phyloP scores from a whole-genome alignment of 1,139 yeast genomes.

The Yamadazyma diospyri region DNA sequence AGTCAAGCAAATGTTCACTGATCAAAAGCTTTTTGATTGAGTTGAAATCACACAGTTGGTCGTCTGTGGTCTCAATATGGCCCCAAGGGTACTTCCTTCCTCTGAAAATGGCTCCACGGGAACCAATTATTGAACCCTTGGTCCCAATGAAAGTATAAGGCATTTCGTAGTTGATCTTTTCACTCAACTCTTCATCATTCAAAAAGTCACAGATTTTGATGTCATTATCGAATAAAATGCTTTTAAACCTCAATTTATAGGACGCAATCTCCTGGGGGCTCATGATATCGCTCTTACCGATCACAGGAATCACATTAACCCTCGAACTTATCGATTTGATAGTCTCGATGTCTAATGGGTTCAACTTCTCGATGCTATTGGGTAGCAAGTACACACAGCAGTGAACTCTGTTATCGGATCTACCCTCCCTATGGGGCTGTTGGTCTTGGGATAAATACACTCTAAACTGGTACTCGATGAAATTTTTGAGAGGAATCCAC shows the following conservation, averaged over 20 bases:
- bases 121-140: slow-evolving; percentile 24
- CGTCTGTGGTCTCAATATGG: slow-evolving; percentile 63
- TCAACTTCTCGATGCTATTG: slow-evolving; percentile 52
- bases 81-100: slow-evolving; percentile 80
- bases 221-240: slow-evolving; percentile 41
- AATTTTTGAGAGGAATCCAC: slow-evolving; percentile 58
- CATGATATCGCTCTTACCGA: slow-evolving; percentile 72
- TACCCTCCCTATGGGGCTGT: slow-evolving; percentile 58
- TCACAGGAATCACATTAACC: slow-evolving; percentile 73
- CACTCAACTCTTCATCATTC: slow-evolving; percentile 33
- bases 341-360: slow-evolving; percentile 59
- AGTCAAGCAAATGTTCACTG: slow-evolving; percentile 54
- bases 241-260: slow-evolving; percentile 45
- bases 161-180: slow-evolving; percentile 28
- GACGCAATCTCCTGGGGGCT: slow-evolving; percentile 35
- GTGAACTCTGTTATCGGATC: slow-evolving; percentile 64
- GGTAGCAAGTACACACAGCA: slow-evolving; percentile 70
- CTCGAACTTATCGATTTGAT: slow-evolving; percentile 64
- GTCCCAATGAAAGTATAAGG: slow-evolving; percentile 68
- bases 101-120: slow-evolving; percentile 40
- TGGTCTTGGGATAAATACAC: slow-evolving; percentile 60
- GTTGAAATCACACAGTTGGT: slow-evolving; percentile 61
- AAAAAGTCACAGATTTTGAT: slow-evolving; percentile 60
- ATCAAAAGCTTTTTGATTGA: slow-evolving; percentile 50
- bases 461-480: slow-evolving; percentile 60